Evolutionary conservation across 2,329 filamentous ascomycete species (phyloP).

Genomic region (Neospermospora avenae): DNA sequence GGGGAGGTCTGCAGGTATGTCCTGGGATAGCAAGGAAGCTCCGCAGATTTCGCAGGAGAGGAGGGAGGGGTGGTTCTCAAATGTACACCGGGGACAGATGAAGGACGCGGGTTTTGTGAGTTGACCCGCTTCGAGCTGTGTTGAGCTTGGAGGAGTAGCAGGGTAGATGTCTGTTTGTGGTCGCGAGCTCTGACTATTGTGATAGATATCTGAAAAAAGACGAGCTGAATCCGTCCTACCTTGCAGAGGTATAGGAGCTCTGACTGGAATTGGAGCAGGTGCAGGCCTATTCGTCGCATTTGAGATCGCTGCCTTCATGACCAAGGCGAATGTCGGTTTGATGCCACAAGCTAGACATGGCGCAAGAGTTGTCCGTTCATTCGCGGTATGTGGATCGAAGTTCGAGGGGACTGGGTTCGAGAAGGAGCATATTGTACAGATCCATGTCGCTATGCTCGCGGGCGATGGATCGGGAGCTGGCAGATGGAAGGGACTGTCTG

Average conservation of each 20-base stretch:
- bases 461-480: constrained; percentile 46
- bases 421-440: constrained; percentile 93
- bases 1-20: constrained; percentile 40
- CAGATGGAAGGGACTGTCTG: constrained; percentile 43
- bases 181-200: constrained; percentile 1
- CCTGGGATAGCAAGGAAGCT: constrained; percentile 62
- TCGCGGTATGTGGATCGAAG: constrained; percentile 83
- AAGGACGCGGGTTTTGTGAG: constrained; percentile 46
- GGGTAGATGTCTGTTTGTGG: too few species aligned
- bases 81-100: constrained; percentile 85
- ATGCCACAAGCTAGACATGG: constrained; percentile 93
- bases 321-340: constrained; percentile 76
- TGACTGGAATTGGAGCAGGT: constrained; percentile 28
- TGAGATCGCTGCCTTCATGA: constrained; percentile 83
- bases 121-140: constrained; percentile 15
- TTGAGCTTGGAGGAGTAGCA: background rate
- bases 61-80: constrained; percentile 86
- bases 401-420: constrained; percentile 91
- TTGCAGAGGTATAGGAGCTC: constrained; percentile 32
- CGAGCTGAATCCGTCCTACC: constrained; percentile 23
- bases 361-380: constrained; percentile 72
- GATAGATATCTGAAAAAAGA: constrained; percentile 26
- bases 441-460: constrained; percentile 73
- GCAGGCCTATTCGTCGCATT: constrained; percentile 59
- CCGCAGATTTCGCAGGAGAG: constrained; percentile 88